Conservation (phyloP, 148 eudicot species). For the Camellia lanceoleosa region DNA sequence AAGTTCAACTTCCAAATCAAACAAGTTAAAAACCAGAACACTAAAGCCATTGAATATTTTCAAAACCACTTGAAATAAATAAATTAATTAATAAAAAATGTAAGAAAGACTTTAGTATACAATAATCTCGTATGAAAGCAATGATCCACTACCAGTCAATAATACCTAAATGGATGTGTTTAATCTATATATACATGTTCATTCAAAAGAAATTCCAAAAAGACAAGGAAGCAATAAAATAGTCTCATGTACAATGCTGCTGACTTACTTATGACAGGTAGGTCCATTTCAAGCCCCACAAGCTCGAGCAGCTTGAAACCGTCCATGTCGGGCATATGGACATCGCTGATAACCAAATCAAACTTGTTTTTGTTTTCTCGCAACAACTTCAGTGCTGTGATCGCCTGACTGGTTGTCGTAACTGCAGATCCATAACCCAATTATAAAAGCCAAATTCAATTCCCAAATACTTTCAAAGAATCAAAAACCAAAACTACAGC, state of each 20-base stretch:
- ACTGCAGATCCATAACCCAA: conserved; percentile 31
- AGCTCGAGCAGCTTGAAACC: conserved; percentile 65
- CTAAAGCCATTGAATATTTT: not conserved
- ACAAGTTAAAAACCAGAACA: not conserved
- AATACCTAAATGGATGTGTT: not conserved
- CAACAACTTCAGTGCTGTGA: conserved; percentile 41
- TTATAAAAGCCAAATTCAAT: not conserved
- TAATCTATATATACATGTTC: not conserved
- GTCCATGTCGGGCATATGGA: conserved; percentile 70
- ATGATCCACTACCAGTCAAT: not conserved
- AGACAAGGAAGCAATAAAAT: not conserved
- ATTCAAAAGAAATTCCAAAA: not conserved
- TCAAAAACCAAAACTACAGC: not conserved
- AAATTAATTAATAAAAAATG: too few species aligned
- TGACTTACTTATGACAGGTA: conserved; percentile 59
- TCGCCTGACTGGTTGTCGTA: conserved; percentile 46
- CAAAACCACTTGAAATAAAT: too few species aligned
- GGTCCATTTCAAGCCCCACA: conserved; percentile 66
- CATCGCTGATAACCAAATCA: conserved; percentile 62
- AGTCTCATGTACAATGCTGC: not conserved
- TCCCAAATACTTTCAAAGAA: not conserved
- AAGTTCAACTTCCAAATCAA: not conserved
- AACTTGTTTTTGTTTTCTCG: conserved; percentile 47
- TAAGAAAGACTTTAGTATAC: not conserved
- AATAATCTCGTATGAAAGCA: conserved; percentile 4